These are phyloP conservation scores for Scopulariopsis brevicaulis DNA, from an alignment of 2,329 filamentous ascomycete species.

Conservation along the genomic window DNA sequence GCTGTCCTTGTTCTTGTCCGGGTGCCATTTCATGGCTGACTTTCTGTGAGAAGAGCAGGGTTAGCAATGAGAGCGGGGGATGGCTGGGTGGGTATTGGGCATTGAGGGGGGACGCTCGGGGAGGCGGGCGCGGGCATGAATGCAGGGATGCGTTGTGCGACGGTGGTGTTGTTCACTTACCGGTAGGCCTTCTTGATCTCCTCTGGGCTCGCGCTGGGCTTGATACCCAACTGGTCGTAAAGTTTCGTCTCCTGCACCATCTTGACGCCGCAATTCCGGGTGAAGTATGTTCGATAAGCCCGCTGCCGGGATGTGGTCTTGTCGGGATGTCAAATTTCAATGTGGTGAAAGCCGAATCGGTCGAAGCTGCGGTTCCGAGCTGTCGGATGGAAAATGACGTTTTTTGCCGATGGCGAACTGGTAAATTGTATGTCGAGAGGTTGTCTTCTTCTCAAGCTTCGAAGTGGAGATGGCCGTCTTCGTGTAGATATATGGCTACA, in stretches of 20 bases:
- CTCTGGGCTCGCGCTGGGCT: constrained; percentile 72
- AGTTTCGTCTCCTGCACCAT: constrained; percentile 96
- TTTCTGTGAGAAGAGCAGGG: constrained; percentile 44
- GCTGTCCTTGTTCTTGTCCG: constrained; percentile 96
- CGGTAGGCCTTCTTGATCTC: constrained; percentile 96
- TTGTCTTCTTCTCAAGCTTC: too few relatives aligned
- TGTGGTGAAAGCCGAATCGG: background rate
- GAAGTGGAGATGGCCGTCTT: too few relatives aligned
- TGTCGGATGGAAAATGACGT: background rate
- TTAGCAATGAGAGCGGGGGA: background rate
- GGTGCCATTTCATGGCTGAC: constrained; percentile 82
- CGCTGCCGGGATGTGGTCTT: background rate
- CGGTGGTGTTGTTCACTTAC: constrained; percentile 32
- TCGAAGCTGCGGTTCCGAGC: background rate
- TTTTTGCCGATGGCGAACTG: too few relatives aligned
- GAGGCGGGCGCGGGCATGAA: too few relatives aligned
- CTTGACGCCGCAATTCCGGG: constrained; percentile 16
- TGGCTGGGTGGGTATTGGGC: background rate
- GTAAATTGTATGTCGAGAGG: too few relatives aligned
- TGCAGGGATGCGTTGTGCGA: background rate
- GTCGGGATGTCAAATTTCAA: background rate
- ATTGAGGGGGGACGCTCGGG: background rate
- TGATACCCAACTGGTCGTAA: constrained; percentile 76
- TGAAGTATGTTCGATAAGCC: background rate
- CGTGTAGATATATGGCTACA: background rate